phyloP scores from a whole-genome alignment of 2,329 filamentous ascomycete genomes.

The Zymoseptoria pseudotritici region DNA sequence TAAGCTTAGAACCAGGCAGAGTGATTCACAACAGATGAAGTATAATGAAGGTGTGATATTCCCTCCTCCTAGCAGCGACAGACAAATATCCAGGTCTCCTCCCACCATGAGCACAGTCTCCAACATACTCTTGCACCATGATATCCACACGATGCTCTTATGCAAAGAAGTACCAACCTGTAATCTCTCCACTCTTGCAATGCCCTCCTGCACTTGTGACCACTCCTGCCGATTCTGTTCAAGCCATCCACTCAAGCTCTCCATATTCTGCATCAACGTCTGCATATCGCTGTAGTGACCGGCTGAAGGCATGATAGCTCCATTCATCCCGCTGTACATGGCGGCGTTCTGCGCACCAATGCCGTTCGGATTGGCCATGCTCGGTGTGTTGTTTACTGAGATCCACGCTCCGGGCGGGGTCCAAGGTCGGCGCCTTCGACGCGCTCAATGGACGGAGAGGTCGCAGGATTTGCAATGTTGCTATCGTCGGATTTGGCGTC shows the following conservation, averaged over 20 bases:
- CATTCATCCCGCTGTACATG: conserved; percentile 23
- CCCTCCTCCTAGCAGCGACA: not conserved
- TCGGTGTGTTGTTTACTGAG: conserved; percentile 2
- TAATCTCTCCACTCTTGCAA: conserved; percentile 25
- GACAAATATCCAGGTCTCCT: not conserved
- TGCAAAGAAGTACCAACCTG: conserved; percentile 7
- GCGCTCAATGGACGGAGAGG: not conserved
- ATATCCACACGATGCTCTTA: not conserved
- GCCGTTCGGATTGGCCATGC: conserved; percentile 23
- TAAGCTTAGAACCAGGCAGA: not conserved
- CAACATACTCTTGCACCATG: not conserved
- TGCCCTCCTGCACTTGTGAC: conserved; percentile 25
- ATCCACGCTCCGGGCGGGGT: not conserved
- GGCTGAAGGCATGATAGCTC: conserved; percentile 28
- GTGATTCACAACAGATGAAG: not conserved
- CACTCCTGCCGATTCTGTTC: conserved; percentile 32
- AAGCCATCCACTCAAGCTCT: conserved; percentile 27
- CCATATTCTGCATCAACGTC: conserved; percentile 31
- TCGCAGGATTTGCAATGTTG: not conserved
- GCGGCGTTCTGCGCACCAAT: conserved; percentile 20
- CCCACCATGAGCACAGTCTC: not conserved
- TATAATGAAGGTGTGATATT: not conserved
- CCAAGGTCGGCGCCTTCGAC: not conserved
- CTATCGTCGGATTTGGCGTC: not conserved
- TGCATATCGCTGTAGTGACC: conserved; percentile 35